Percentiles rank a stretch among this genome's conserved stretches.
Evolutionary conservation across 176 grass and related monocot genomes (phyloP).

Genomic region (Canna indica): DNA sequence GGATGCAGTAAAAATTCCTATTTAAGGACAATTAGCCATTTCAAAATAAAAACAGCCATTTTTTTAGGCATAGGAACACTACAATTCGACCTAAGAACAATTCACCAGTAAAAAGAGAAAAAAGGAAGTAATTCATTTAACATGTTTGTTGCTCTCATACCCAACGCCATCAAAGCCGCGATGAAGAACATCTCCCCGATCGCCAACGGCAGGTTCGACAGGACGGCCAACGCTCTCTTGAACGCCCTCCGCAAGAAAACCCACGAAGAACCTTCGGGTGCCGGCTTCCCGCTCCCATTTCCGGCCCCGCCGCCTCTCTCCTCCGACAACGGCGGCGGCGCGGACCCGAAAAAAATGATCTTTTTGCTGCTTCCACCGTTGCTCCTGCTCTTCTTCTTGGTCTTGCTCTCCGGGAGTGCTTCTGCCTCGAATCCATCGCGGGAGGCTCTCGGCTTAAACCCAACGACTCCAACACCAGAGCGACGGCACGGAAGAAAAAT

Average conservation of each 20-base stretch:
- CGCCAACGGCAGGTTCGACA: conserved; percentile 80
- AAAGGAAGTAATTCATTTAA: neutral
- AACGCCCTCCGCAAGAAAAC: conserved; percentile 33
- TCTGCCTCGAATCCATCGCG: conserved; percentile 5
- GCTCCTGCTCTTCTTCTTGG: conserved; percentile 24
- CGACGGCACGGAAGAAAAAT: neutral
- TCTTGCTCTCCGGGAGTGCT: conserved; percentile 1
- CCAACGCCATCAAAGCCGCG: conserved; percentile 70
- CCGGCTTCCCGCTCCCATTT: neutral
- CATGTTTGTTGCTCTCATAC: conserved; percentile 13
- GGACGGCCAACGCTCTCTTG: conserved; percentile 43
- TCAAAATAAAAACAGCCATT: neutral
- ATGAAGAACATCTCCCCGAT: conserved; percentile 77
- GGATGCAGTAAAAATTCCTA: neutral
- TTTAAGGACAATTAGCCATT: neutral
- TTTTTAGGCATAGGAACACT: neutral
- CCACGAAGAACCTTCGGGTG: conserved; percentile 13
- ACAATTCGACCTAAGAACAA: neutral
- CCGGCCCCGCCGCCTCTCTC: conserved; percentile 4
- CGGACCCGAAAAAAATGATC: conserved; percentile 67
- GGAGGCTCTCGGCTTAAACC: conserved; percentile 2
- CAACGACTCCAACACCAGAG: neutral
- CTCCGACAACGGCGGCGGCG: conserved; percentile 41
- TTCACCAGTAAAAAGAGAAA: neutral
- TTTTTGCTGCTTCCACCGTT: conserved; percentile 17